Percentiles rank a stretch among this genome's conserved stretches.
These are phyloP conservation scores for Fusarium veterinarium DNA, from an alignment of 2,329 filamentous ascomycete genomes.

Conservation along the genomic window DNA sequence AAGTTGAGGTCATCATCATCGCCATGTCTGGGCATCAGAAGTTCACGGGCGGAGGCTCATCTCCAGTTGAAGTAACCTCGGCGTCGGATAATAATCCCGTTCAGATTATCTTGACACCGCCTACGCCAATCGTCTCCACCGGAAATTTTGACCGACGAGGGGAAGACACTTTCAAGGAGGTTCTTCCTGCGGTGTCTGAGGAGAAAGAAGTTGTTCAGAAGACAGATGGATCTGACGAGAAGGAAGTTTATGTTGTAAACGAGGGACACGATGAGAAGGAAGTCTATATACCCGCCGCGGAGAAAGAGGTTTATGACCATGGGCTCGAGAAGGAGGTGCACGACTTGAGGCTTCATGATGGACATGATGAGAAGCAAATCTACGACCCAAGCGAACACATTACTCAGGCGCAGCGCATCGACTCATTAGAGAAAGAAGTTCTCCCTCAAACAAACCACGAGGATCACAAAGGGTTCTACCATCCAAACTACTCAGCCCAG, in stretches of 20 bases:
- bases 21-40: constrained; percentile 2
- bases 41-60: not conserved
- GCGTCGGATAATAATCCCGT: not conserved
- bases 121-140: constrained; percentile 22
- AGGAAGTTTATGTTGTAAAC: not conserved
- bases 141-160: not conserved
- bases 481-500: not conserved
- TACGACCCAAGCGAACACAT: not conserved
- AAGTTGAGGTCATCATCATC: not conserved
- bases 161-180: constrained; percentile 29
- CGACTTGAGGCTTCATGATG: constrained; percentile 4
- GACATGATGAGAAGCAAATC: constrained; percentile 19
- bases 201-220: constrained; percentile 28
- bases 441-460: not conserved
- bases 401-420: not conserved
- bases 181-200: constrained; percentile 12
- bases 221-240: not conserved
- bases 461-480: not conserved
- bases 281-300: not conserved
- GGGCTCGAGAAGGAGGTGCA: not conserved
- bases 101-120: constrained; percentile 33
- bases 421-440: not conserved
- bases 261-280: constrained; percentile 14
- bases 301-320: constrained; percentile 13
- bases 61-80: not conserved